Percentiles rank a stretch among this genome's conserved stretches.
Conservation (phyloP, 805 yeast species). For the Yarrowia sp. region DNA sequence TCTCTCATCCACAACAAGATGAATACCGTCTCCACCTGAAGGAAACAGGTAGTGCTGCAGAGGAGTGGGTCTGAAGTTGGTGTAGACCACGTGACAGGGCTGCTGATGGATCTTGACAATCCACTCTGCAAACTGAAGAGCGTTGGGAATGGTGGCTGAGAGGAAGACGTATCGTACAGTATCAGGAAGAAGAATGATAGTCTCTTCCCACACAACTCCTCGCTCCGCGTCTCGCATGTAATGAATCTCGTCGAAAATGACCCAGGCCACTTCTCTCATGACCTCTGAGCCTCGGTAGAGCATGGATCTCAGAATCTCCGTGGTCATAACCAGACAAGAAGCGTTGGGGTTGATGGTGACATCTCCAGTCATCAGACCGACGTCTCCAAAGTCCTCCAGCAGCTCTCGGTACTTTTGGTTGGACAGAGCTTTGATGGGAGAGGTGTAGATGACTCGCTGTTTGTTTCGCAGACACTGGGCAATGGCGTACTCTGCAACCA, state of each 20-base stretch:
- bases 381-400: conserved; percentile 91
- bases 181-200: conserved; percentile 91
- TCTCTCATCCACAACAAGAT: conserved; percentile 95
- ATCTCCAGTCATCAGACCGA: conserved; percentile 98
- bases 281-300: conserved; percentile 95
- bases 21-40: conserved; percentile 98
- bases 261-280: conserved; percentile 99
- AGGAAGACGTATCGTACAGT: conserved; percentile 91
- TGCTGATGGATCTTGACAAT: conserved; percentile 90
- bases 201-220: conserved; percentile 99
- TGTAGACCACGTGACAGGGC: conserved; percentile 97
- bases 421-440: conserved; percentile 92
- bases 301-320: conserved; percentile 96
- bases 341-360: conserved; percentile 98
- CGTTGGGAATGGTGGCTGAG: conserved; percentile 96
- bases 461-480: conserved; percentile 90
- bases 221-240: conserved; percentile 97
- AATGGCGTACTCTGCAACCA: conserved; percentile 95
- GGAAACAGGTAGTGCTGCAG: conserved; percentile 96
- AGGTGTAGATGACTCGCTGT: conserved; percentile 91
- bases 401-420: conserved; percentile 93
- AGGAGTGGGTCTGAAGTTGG: conserved; percentile 98
- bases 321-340: conserved; percentile 97
- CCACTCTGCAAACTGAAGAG: conserved; percentile 99
- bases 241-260: conserved; percentile 95